phyloP scores from a whole-genome alignment of 2,329 filamentous ascomycete genomes.

The Stromatinia cepivora region DNA sequence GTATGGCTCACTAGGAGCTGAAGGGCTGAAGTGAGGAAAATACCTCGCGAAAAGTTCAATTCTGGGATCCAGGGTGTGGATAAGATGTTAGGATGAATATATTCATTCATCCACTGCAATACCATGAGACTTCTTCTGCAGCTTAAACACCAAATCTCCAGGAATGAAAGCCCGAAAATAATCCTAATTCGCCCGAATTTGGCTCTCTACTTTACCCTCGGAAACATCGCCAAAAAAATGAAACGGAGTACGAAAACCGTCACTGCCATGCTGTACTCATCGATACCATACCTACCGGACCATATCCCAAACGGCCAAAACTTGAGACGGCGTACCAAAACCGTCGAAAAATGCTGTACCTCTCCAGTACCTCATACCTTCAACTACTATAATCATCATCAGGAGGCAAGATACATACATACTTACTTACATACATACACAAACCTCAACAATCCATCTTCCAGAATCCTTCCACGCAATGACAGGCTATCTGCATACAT shows the following conservation, averaged over 20 bases:
- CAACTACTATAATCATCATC: neutral
- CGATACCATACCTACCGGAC: neutral
- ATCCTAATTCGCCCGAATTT: neutral
- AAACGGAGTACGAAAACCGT: conserved; percentile 8
- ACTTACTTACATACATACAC: neutral
- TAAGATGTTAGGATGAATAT: conserved; percentile 5
- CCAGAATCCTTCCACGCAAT: conserved; percentile 19
- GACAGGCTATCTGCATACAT: conserved; percentile 5
- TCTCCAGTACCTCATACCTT: neutral
- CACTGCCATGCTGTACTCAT: conserved; percentile 11
- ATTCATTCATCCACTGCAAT: neutral
- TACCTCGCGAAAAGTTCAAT: neutral
- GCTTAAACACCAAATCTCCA: neutral
- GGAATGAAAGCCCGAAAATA: neutral
- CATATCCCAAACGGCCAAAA: neutral
- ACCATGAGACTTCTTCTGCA: neutral
- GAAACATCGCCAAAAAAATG: neutral
- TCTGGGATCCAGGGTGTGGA: neutral
- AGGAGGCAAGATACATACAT: too few relatives aligned
- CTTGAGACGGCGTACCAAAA: conserved; percentile 14
- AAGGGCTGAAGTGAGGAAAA: conserved; percentile 10
- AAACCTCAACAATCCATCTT: conserved; percentile 1
- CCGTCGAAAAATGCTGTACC: conserved; percentile 9
- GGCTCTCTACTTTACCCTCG: neutral
- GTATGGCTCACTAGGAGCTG: neutral